Evolutionary conservation across 148 eudicot genomes (phyloP).

Genomic region (Rhododendron simsii): DNA sequence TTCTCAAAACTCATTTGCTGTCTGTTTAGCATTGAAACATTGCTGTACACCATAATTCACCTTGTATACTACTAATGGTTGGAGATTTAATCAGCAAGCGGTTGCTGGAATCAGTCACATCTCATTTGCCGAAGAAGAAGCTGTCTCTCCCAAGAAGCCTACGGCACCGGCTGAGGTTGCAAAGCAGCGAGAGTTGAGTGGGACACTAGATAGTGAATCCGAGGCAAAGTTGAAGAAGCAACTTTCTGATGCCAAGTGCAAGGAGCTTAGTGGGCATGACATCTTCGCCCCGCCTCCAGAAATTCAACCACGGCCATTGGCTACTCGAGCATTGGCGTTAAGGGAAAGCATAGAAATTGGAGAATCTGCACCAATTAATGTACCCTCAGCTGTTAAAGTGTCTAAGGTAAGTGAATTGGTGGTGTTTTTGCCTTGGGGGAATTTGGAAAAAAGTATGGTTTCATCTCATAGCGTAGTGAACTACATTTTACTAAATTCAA

Average conservation of each 20-base stretch:
- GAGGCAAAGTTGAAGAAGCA: constrained; percentile 66
- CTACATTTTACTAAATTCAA: not conserved
- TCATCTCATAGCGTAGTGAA: not conserved
- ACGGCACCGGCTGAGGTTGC: constrained; percentile 67
- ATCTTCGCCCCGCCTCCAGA: constrained; percentile 82
- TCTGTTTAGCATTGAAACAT: not conserved
- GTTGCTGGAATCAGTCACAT: constrained; percentile 80
- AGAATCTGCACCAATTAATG: constrained; percentile 34
- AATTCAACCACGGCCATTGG: constrained; percentile 54
- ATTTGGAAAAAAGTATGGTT: not conserved
- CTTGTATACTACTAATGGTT: not conserved
- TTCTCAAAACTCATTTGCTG: not conserved
- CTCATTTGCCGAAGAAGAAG: constrained; percentile 69
- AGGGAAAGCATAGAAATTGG: constrained; percentile 50
- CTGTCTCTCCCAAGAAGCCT: constrained; percentile 71
- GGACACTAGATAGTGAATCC: constrained; percentile 49
- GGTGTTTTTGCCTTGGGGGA: not conserved
- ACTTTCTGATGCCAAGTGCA: constrained; percentile 69
- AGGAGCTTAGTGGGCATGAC: constrained; percentile 80
- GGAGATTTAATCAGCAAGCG: constrained; percentile 54
- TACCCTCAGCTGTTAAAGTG: constrained; percentile 17
- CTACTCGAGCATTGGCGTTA: constrained; percentile 56
- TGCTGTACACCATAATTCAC: not conserved
- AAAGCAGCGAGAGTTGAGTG: constrained; percentile 88
- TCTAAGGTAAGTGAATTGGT: constrained; percentile 13